Conservation (phyloP, 305 asterid genomes). For the Solanum hybrid region DNA sequence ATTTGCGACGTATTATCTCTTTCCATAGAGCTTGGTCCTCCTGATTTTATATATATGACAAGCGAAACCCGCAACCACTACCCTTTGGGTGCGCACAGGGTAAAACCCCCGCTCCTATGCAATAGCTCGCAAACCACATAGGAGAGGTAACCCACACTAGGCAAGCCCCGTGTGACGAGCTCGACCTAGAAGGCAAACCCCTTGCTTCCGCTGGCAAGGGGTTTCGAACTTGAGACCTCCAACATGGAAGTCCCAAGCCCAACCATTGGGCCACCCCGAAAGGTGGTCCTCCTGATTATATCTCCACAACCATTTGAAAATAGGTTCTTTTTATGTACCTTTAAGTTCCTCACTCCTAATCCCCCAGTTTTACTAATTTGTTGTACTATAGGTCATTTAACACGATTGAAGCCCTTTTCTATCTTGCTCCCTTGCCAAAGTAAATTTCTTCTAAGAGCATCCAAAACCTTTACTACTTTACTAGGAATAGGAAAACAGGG, state of each 20-base stretch:
- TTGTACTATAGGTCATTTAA: not conserved
- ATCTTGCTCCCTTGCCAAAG: not conserved
- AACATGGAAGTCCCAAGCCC: not conserved
- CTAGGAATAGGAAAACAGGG: not conserved
- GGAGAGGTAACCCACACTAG: not conserved
- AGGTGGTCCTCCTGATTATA: not conserved
- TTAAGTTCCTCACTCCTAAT: not conserved
- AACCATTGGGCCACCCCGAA: not conserved
- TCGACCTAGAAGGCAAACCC: not conserved
- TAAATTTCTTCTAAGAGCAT: not conserved
- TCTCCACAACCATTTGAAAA: not conserved
- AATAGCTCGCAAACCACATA: not conserved
- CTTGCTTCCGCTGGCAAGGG: not conserved
- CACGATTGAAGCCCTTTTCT: not conserved
- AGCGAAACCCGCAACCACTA: not conserved
- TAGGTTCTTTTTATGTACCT: not conserved
- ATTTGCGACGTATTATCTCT: not conserved
- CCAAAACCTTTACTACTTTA: not conserved
- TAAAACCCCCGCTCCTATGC: not conserved
- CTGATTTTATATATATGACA: not conserved
- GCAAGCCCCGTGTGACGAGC: not conserved
- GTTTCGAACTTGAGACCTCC: not conserved
- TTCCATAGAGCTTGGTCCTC: not conserved
- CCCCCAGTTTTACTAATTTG: not conserved
- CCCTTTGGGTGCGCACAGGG: not conserved